phyloP scores from a whole-genome alignment of 73 alveolate genomes.

The Loxodes magnus region DNA sequence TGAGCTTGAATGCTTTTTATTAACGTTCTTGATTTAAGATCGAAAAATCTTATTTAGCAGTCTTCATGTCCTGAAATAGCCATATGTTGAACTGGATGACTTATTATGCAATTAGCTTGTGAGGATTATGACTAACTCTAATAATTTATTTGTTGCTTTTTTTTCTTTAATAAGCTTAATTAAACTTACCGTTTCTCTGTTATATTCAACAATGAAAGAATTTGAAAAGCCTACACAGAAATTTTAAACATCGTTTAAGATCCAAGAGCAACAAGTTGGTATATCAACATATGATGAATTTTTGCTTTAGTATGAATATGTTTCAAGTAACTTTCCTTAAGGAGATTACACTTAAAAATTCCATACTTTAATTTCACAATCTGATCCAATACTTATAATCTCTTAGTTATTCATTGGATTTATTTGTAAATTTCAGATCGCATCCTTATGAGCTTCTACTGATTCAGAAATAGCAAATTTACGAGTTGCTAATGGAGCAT shows the following conservation, averaged over 20 bases:
- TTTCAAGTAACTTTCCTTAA: not conserved
- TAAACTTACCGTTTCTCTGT: not conserved
- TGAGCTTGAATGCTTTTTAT: not conserved
- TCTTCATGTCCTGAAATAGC: slow-evolving; percentile 1
- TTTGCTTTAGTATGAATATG: not conserved
- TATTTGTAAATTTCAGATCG: no score
- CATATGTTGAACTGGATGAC: not conserved
- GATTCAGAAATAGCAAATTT: no score
- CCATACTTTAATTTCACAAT: no score
- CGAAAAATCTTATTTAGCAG: not conserved
- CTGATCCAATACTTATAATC: no score
- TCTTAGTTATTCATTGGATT: no score
- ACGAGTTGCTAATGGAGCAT: no score
- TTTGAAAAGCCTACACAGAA: not conserved
- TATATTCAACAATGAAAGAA: not conserved
- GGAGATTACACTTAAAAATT: no score
- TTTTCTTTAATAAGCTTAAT: not conserved
- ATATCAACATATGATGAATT: not conserved
- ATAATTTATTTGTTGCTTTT: not conserved
- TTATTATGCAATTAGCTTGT: not conserved
- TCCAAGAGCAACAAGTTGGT: not conserved
- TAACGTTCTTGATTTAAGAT: not conserved
- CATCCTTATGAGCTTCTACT: no score
- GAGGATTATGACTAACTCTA: no score
- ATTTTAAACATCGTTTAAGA: not conserved